These are phyloP conservation scores for Vitis labrusca DNA, from an alignment of 164 flowering plant genomes.

Conservation along the genomic window DNA sequence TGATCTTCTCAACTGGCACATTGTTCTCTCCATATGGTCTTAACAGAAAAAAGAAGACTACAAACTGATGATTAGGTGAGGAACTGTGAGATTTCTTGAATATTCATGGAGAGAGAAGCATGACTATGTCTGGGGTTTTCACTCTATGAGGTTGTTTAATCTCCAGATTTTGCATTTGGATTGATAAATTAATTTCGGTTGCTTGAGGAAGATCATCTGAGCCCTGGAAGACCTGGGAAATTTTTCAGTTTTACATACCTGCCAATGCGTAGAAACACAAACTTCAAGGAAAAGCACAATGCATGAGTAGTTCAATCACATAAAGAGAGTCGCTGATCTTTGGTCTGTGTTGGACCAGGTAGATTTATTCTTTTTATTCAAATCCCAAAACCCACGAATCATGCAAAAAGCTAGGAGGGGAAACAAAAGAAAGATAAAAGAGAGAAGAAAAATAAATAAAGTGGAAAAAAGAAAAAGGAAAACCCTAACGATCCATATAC, in stretches of 20 bases:
- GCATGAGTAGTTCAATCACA: conserved; percentile 48
- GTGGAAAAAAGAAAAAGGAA: neutral
- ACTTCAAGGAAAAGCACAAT: conserved; percentile 43
- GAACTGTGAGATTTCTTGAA: no score
- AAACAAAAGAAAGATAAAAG: neutral
- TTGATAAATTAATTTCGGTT: neutral
- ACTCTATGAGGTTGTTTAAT: neutral
- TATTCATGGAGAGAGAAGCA: neutral
- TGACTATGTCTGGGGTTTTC: neutral
- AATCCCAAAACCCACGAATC: conserved; percentile 31
- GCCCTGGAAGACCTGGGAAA: conserved; percentile 8
- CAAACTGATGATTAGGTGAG: neutral
- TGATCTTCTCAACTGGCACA: no score
- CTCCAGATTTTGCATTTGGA: conserved; percentile 17
- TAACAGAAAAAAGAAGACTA: neutral
- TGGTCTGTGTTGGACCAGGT: conserved; percentile 32
- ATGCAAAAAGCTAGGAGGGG: conserved; percentile 16
- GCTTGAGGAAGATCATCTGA: conserved; percentile 13
- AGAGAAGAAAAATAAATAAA: conserved; percentile 1
- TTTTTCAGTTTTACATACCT: conserved; percentile 18
- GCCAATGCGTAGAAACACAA: conserved; percentile 32
- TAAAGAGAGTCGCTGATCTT: conserved; percentile 27
- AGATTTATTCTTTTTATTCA: conserved; percentile 20
- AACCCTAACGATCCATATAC: conserved; percentile 30
- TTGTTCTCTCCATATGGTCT: neutral